phyloP scores from a whole-genome alignment of 345 rosid genomes.

The Aurinia saxatilis region DNA sequence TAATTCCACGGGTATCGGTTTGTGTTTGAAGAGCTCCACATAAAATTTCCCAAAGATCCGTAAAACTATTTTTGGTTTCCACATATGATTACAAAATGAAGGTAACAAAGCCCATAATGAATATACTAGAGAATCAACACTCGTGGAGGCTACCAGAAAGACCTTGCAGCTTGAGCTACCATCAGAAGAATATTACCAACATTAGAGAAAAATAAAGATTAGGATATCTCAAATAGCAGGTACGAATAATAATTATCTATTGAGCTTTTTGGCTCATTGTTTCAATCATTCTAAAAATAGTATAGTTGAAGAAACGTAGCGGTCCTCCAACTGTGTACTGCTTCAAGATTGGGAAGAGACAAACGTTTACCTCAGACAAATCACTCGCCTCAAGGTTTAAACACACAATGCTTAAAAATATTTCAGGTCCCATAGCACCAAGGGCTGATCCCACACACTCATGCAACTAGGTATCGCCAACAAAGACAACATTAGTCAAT shows the following conservation, averaged over 20 bases:
- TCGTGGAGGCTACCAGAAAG: slow-evolving; percentile 50
- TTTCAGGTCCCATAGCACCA: slow-evolving; percentile 92
- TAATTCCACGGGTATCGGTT: slow-evolving; percentile 52
- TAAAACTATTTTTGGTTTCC: slow-evolving; percentile 72
- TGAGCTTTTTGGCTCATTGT: slow-evolving; percentile 50
- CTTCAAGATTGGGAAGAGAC: slow-evolving; percentile 95
- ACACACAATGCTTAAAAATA: slow-evolving; percentile 59
- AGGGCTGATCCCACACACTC: slow-evolving; percentile 91
- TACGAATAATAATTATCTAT: slow-evolving; percentile 37
- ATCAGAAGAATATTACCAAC: slow-evolving; percentile 19
- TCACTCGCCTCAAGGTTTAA: slow-evolving; percentile 72
- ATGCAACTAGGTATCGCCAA: slow-evolving; percentile 54
- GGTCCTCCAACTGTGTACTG: slow-evolving; percentile 79
- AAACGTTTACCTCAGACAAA: slow-evolving; percentile 75
- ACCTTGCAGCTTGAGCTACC: slow-evolving; percentile 77
- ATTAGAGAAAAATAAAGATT: neutral
- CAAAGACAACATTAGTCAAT: slow-evolving; percentile 14
- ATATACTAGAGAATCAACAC: slow-evolving; percentile 62
- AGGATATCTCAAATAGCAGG: neutral
- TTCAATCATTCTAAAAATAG: slow-evolving; percentile 46
- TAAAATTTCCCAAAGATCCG: slow-evolving; percentile 47
- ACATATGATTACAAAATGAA: slow-evolving; percentile 75
- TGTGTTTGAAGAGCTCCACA: slow-evolving; percentile 55
- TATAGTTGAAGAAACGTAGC: slow-evolving; percentile 61
- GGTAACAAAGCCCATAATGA: slow-evolving; percentile 90